Evolutionary conservation across 495 filamentous ascomycete genomes (phyloP), one percentile per base, ranked within the genome.

Genomic region (Penicillium pancosmium): DNA sequence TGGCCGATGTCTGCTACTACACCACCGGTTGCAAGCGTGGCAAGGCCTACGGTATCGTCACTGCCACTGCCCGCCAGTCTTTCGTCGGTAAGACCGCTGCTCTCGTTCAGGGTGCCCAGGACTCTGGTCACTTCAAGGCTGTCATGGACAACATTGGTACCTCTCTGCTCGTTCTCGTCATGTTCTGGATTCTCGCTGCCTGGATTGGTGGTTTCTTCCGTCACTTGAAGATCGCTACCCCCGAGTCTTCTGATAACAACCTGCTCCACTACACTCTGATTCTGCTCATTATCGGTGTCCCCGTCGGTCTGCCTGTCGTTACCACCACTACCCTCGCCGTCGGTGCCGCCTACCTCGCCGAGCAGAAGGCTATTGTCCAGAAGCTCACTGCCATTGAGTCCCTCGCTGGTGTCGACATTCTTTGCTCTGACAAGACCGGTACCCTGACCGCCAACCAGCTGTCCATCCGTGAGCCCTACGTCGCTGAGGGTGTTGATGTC

Each of bases 71-170:
- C 36, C 81, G 78, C 63, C 78, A 80, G 74, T 89, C 87, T 52
- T 90, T 90, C 79, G 86, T 89, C 70, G 87, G 87, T 73, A 83
- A 84, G 68, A 90, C 87, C 55, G 87, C 87, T 62, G 80, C 81
- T 67, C 80, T 89, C 51, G 87, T 90, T 16, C 82, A 89, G 70
- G 86, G 86, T 62, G 87, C 87, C 63, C 76, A 88, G 69, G 87
- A 89, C 71, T 75, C 81, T 55, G 87, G 87, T 80, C 87, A 90
- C 77, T 90, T 90, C 84, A 90, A 90, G 78, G 87, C 87, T 63
- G 88, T 90, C 80, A 90, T 90, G 87, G 86, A 90, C 83, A 86
- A 83, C 70, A 90, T 90, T 60, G 87, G 87, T 76, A 95, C 91
- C 60, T 73, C 82, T 54, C 78, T 89, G 36, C 77, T 89, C 58